phyloP scores from a whole-genome alignment of 768 basidiomycete species.

The Leccinum obscurum region DNA sequence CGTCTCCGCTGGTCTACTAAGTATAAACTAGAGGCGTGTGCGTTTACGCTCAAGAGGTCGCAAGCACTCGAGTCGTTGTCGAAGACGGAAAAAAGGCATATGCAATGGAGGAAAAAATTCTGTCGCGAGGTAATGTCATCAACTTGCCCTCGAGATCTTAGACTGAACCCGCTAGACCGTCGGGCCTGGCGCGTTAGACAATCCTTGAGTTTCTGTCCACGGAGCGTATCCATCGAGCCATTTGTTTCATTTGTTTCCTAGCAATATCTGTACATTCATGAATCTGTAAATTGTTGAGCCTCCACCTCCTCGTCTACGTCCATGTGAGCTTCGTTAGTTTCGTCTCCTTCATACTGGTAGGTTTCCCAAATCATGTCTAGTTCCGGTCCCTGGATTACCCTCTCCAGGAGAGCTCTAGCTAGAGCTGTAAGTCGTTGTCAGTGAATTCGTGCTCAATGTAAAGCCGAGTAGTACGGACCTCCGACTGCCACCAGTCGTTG shows the following conservation, averaged over 20 bases:
- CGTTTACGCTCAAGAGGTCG: conserved; percentile 43
- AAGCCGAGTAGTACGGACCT: conserved; percentile 40
- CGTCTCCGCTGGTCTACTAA: conserved; percentile 47
- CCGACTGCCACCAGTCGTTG: conserved; percentile 45
- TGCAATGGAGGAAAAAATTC: conserved; percentile 57
- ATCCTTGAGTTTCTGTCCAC: conserved; percentile 8
- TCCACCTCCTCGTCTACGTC: conserved; percentile 61
- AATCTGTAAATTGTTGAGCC: conserved; percentile 26
- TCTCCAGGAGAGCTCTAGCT: conserved; percentile 59
- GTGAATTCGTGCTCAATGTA: conserved; percentile 1
- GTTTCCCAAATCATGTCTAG: conserved; percentile 64
- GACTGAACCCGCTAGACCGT: conserved; percentile 18
- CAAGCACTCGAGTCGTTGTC: conserved; percentile 34
- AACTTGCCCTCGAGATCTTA: not conserved
- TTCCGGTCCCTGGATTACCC: conserved; percentile 73
- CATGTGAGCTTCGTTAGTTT: conserved; percentile 35
- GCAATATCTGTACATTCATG: conserved; percentile 1
- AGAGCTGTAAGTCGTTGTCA: conserved; percentile 41
- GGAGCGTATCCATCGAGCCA: not conserved
- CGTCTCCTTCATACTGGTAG: conserved; percentile 50
- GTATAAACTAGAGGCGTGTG: conserved; percentile 55
- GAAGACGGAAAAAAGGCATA: conserved; percentile 40
- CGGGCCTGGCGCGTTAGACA: conserved; percentile 17
- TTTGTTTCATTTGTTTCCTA: not conserved
- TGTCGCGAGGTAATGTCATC: conserved; percentile 46